Base-by-base conservation (phyloP, 768 basidiomycete genomes). In the Mycena olivaceomarginata region DNA sequence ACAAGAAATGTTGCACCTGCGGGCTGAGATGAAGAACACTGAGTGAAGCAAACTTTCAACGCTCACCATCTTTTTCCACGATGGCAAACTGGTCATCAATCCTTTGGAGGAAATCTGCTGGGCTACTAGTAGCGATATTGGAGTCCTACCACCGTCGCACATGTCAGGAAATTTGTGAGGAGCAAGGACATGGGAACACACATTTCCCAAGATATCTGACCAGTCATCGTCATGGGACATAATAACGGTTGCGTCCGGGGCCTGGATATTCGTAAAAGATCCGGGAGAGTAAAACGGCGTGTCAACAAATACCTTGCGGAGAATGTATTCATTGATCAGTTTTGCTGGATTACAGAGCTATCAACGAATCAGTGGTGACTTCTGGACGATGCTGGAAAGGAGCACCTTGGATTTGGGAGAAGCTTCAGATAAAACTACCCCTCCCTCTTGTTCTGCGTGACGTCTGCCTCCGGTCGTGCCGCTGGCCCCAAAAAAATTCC, bases 261-360 rank as follows among this genome's bases (percentile, higher is more conserved):
- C 5, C 62, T 63, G 62, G 22, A 20, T 40, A 11, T 63, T 43
- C 3, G 62, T 22, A 3, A 7, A 15, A 62, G 16, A 22, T 22
- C 43, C 31, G 5, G 60, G n/a, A n/a, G 3, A 43, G 40, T n/a
- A 20, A 43, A 41, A n/a, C n/a, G 7, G 25, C 4, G 4, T 4
- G n/a, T 22, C 22, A 15, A 15, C n/a, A 63, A n/a, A 11, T 63
- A 63, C 62, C 11, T 41, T 63, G 39, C 43, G 40, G 20, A 63
- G 62, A 41, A 63, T 41, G n/a, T 63, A 63, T n/a, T 16, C 62
- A 8, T 63, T 63, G 62, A 63, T 63, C 12, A 63, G 40, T 63
- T 63, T 63, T 15, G 40, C 39, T 41, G 62, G 62, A 63, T 63
- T 20, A 22, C 41, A 22, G 62, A 63, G 15, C 62, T 63, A 31